Percentiles rank a stretch among this genome's conserved stretches.
Evolutionary conservation across 2,329 filamentous ascomycete species (phyloP).

Genomic region (Leptodontidium sp.): DNA sequence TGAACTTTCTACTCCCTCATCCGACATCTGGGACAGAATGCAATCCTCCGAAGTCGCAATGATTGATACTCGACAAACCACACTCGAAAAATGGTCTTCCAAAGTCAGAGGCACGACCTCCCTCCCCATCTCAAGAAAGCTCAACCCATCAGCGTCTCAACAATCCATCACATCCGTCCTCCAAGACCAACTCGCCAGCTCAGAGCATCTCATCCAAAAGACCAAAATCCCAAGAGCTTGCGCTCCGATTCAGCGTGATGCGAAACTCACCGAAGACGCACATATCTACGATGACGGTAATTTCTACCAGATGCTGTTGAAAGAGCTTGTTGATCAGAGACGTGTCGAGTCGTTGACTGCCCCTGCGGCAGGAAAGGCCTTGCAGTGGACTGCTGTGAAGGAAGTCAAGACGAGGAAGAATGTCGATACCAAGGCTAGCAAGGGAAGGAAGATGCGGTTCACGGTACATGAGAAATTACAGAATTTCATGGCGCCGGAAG

Average conservation of each 20-base stretch:
- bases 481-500: slow-evolving; percentile 96
- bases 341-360: slow-evolving; percentile 69
- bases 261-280: slow-evolving; percentile 63
- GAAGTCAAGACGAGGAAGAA: slow-evolving; percentile 83
- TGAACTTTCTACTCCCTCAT: slow-evolving; percentile 63
- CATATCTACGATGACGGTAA: slow-evolving; percentile 90
- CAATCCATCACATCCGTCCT: slow-evolving; percentile 74
- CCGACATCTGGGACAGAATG: slow-evolving; percentile 78
- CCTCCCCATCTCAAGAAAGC: slow-evolving; percentile 63
- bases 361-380: slow-evolving; percentile 48
- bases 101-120: slow-evolving; percentile 74
- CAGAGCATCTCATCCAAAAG: slow-evolving; percentile 73
- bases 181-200: slow-evolving; percentile 70
- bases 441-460: slow-evolving; percentile 92
- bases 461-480: slow-evolving; percentile 96
- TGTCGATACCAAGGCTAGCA: slow-evolving; percentile 93
- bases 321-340: slow-evolving; percentile 91
- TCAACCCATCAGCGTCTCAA: slow-evolving; percentile 58
- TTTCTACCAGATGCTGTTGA: slow-evolving; percentile 92
- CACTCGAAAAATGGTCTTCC: slow-evolving; percentile 89
- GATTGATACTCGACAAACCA: slow-evolving; percentile 69
- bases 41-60: slow-evolving; percentile 68
- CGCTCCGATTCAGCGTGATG: slow-evolving; percentile 72
- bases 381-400: slow-evolving; percentile 71
- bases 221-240: slow-evolving; percentile 79